phyloP scores from a whole-genome alignment of 441 rosid species.

The Jatropha podagrica region DNA sequence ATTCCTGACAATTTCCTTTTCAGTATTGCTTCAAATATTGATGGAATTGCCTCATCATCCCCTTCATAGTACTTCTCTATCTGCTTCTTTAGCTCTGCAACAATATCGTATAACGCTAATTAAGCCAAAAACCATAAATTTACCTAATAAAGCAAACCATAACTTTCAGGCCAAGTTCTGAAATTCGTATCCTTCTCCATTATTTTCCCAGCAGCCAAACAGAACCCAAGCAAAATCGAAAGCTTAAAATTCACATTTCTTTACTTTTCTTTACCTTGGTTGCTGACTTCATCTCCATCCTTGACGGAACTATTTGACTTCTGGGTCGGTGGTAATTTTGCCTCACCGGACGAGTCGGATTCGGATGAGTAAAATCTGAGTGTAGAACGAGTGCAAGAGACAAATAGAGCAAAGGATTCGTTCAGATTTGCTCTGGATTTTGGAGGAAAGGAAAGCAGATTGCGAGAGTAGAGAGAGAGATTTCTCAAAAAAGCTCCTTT shows the following conservation, averaged over 20 bases:
- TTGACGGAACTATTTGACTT: background rate
- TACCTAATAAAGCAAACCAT: no score
- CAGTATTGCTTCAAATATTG: slow-evolving; percentile 55
- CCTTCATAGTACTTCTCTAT: slow-evolving; percentile 46
- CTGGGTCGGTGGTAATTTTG: background rate
- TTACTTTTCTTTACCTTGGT: slow-evolving; percentile 18
- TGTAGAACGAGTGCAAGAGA: slow-evolving; percentile 2
- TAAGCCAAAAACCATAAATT: background rate
- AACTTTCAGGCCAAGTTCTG: background rate
- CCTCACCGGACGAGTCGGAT: slow-evolving; percentile 4
- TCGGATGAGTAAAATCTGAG: slow-evolving; percentile 24
- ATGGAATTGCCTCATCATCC: slow-evolving; percentile 53
- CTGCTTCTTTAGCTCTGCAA: slow-evolving; percentile 54
- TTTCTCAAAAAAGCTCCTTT: slow-evolving; percentile 3
- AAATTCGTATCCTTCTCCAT: background rate
- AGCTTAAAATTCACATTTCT: background rate
- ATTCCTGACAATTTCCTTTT: slow-evolving; percentile 55
- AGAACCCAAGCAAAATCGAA: background rate
- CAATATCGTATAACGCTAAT: background rate
- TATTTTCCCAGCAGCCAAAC: background rate
- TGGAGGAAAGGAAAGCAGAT: slow-evolving; percentile 3
- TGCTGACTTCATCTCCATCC: slow-evolving; percentile 20
- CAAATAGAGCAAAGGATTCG: background rate
- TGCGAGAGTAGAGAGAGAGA: slow-evolving; percentile 8
- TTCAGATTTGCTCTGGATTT: background rate